Conservation (phyloP, 2,329 filamentous ascomycete species). For the Raffaelea albimanens region DNA sequence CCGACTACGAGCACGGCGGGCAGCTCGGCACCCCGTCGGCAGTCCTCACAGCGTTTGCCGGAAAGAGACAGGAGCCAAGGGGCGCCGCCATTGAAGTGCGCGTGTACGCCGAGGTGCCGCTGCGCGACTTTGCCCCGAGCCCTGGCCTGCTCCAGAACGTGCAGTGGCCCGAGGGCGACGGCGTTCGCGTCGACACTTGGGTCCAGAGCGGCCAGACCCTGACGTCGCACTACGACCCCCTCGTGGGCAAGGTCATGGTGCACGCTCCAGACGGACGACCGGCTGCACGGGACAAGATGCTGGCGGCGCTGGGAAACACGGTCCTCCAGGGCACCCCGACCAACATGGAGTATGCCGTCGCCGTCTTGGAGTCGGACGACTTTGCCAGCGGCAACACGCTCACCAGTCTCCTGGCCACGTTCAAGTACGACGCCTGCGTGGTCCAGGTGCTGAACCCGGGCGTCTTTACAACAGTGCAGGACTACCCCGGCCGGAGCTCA, state of each 20-base stretch:
- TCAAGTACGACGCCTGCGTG: constrained; percentile 17
- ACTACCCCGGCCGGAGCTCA: constrained; percentile 25
- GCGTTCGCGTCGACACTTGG: constrained; percentile 59
- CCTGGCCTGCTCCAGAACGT: constrained; percentile 57
- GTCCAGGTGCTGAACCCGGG: constrained; percentile 18
- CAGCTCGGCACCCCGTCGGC: constrained; percentile 9
- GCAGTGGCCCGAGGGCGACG: constrained; percentile 35
- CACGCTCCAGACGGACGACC: constrained; percentile 74
- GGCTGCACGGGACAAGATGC: constrained; percentile 57
- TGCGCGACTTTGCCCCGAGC: constrained; percentile 54
- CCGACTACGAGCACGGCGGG: constrained; percentile 19
- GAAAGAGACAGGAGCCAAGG: constrained; percentile 25
- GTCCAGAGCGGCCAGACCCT: constrained; percentile 52
- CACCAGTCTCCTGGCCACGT: constrained; percentile 24
- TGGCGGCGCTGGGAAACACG: neutral
- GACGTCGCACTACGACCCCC: constrained; percentile 3
- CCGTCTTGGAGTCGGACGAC: constrained; percentile 18
- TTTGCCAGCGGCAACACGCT: constrained; percentile 20
- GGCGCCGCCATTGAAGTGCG: constrained; percentile 63
- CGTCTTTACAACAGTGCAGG: constrained; percentile 11
- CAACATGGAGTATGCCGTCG: constrained; percentile 23
- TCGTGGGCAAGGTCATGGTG: constrained; percentile 75
- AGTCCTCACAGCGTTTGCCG: neutral
- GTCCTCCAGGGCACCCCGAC: constrained; percentile 14
- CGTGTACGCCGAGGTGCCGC: constrained; percentile 65